Conservation (phyloP, 805 yeast species). For the Candida berthetii region DNA sequence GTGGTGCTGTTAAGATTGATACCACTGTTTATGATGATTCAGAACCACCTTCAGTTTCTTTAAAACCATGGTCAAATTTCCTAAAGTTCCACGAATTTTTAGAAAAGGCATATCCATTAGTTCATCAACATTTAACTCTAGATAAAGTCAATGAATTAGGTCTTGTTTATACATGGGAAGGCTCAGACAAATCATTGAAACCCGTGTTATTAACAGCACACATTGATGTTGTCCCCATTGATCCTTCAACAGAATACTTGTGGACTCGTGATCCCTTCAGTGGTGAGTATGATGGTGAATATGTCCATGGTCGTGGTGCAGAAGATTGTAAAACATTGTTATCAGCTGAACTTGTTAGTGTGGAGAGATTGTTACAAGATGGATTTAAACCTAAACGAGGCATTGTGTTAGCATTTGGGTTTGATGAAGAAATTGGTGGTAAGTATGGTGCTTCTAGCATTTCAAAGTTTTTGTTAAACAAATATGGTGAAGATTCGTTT, state of each 20-base stretch:
- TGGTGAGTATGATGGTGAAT: slow-evolving; percentile 58
- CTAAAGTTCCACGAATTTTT: slow-evolving; percentile 46
- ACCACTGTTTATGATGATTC: slow-evolving; percentile 40
- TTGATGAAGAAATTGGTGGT: slow-evolving; percentile 73
- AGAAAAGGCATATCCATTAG: slow-evolving; percentile 46
- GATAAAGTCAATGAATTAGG: slow-evolving; percentile 58
- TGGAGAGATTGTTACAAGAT: slow-evolving; percentile 39
- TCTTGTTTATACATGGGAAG: slow-evolving; percentile 57
- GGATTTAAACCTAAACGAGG: slow-evolving; percentile 51
- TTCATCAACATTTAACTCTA: slow-evolving; percentile 40
- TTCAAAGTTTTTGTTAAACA: slow-evolving; percentile 35
- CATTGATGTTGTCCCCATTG: slow-evolving; percentile 79
- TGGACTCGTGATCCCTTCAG: slow-evolving; percentile 67
- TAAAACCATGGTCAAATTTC: slow-evolving; percentile 29
- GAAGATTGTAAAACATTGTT: slow-evolving; percentile 67
- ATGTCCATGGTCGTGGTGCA: slow-evolving; percentile 70
- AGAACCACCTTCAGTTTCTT: slow-evolving; percentile 33
- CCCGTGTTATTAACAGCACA: slow-evolving; percentile 73
- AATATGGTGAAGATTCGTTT: slow-evolving; percentile 54
- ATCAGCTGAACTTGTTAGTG: slow-evolving; percentile 54
- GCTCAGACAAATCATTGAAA: slow-evolving; percentile 41
- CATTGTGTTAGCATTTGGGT: slow-evolving; percentile 59
- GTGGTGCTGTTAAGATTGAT: slow-evolving; percentile 46
- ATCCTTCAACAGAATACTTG: slow-evolving; percentile 35
- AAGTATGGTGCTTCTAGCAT: slow-evolving; percentile 51